Evolutionary conservation across 345 rosid species (phyloP).

Genomic region (Barbarea vulgaris): DNA sequence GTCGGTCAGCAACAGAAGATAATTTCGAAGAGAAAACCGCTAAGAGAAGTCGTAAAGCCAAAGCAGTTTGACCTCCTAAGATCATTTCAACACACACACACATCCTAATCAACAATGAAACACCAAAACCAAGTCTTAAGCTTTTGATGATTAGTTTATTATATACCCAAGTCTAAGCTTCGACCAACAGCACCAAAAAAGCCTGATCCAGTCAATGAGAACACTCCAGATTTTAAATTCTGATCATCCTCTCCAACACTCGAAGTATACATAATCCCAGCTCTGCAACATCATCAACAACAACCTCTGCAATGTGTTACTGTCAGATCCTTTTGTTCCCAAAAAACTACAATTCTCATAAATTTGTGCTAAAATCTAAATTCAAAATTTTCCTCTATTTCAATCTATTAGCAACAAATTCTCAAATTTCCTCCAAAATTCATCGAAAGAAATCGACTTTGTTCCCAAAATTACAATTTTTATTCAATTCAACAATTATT

Average conservation of each 20-base stretch:
- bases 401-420: background rate
- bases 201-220: conserved; percentile 79
- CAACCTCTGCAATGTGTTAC: conserved; percentile 56
- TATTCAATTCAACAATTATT: too few relatives aligned
- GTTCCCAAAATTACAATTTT: too few relatives aligned
- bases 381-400: background rate
- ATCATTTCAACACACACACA: conserved; percentile 12
- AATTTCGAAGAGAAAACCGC: conserved; percentile 83
- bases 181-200: conserved; percentile 85
- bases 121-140: background rate
- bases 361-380: too few relatives aligned
- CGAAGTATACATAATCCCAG: conserved; percentile 87
- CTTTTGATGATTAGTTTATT: conserved; percentile 25
- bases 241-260: conserved; percentile 50
- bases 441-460: background rate
- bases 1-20: conserved; percentile 69
- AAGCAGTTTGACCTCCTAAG: conserved; percentile 87
- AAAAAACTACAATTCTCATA: conserved; percentile 1
- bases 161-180: conserved; percentile 75
- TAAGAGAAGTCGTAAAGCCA: conserved; percentile 78
- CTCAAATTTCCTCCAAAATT: background rate
- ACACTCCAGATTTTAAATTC: conserved; percentile 53
- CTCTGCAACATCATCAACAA: conserved; percentile 60
- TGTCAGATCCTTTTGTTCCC: conserved; percentile 37
- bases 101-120: background rate